A percentile compares a stretch with the other conserved stretches of the same genome.
phyloP scores from a whole-genome alignment of 2,329 filamentous ascomycete genomes.

The Diplodia seriata region DNA sequence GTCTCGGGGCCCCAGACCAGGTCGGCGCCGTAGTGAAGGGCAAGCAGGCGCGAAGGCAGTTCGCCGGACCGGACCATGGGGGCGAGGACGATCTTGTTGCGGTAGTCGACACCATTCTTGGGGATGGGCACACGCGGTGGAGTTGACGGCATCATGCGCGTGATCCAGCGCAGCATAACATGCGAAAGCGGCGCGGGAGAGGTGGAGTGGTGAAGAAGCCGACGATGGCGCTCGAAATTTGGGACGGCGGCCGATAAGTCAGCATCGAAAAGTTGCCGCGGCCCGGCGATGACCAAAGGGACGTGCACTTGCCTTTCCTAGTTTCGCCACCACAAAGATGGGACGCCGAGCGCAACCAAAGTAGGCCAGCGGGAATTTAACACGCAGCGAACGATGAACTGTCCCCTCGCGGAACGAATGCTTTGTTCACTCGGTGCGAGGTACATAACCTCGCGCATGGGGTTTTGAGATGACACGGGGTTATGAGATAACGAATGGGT shows the following conservation, averaged over 20 bases:
- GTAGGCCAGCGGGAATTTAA: no score
- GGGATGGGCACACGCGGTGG: conserved; percentile 79
- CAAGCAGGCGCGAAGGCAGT: conserved; percentile 84
- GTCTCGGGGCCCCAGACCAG: conserved; percentile 99
- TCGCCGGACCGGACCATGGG: conserved; percentile 99
- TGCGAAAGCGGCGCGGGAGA: background rate
- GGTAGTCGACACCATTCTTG: conserved; percentile 87
- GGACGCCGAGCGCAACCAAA: no score
- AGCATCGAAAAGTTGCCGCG: background rate
- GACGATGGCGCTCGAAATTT: conserved; percentile 9
- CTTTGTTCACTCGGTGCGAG: no score
- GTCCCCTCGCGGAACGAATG: no score
- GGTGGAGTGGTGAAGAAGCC: background rate
- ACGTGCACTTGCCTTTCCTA: no score
- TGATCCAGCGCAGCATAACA: conserved; percentile 31
- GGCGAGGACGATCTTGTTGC: conserved; percentile 90
- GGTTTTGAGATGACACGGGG: no score
- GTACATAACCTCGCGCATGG: no score
- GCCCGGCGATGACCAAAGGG: no score
- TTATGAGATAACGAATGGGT: no score
- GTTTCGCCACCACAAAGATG: no score
- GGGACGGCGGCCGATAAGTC: conserved; percentile 18
- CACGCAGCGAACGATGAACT: no score
- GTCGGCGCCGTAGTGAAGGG: conserved; percentile 94
- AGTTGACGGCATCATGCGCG: conserved; percentile 28